Conservation (phyloP, 148 eudicot species). For the Talinum fruticosum region DNA sequence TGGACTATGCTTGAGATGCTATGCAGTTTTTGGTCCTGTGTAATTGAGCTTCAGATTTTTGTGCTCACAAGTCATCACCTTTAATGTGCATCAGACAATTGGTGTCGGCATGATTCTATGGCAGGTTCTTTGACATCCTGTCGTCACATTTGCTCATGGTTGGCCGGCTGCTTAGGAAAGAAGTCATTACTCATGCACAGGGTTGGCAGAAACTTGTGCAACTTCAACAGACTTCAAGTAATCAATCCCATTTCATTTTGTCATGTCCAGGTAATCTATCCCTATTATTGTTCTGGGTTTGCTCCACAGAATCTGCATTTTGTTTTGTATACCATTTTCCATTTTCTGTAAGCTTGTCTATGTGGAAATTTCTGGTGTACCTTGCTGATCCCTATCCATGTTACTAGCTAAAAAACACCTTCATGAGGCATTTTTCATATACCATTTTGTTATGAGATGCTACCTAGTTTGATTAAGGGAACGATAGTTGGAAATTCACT, state of each 20-base stretch:
- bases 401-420: no score
- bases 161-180: conserved; percentile 28
- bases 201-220: conserved; percentile 26
- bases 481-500: no score
- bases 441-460: no score
- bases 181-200: conserved; percentile 29
- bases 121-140: conserved; percentile 23
- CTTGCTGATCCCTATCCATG: no score
- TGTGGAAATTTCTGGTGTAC: neutral
- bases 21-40: neutral
- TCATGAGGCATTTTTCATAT: no score
- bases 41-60: neutral
- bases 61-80: conserved; percentile 1
- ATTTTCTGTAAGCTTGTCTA: neutral
- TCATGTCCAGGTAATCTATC: conserved; percentile 48
- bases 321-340: neutral
- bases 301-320: neutral
- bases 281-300: neutral
- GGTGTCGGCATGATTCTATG: conserved; percentile 26
- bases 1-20: neutral
- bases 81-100: neutral
- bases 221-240: conserved; percentile 15
- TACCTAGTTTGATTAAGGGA: no score
- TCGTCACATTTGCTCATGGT: conserved; percentile 23
- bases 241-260: conserved; percentile 22